A percentile compares a stretch with the other conserved stretches of the same genome.
Conservation (phyloP, 176 grass and related monocot species). For the Oryza punctata region DNA sequence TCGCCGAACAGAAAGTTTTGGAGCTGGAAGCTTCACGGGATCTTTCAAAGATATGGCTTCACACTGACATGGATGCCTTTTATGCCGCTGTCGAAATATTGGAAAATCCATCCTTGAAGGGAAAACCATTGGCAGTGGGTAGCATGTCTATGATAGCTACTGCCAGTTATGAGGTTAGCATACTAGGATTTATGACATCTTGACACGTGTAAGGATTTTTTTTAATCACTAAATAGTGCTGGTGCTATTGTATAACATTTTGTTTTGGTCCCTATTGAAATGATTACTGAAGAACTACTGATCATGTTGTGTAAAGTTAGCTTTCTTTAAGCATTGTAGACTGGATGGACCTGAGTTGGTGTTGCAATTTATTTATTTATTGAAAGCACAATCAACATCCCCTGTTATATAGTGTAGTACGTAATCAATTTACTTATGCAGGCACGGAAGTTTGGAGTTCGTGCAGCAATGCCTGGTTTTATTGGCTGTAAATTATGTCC, state of each 20-base stretch:
- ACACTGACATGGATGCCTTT: slow-evolving; percentile 96
- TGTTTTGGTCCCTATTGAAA: neutral
- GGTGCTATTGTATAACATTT: neutral
- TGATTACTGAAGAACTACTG: neutral
- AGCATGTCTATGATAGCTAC: slow-evolving; percentile 98
- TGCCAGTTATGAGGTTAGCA: slow-evolving; percentile 88
- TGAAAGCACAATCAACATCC: neutral
- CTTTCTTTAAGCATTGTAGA: slow-evolving; percentile 9
- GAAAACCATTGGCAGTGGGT: slow-evolving; percentile 88
- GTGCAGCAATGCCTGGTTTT: slow-evolving; percentile 99
- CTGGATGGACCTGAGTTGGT: neutral
- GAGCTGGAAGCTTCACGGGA: slow-evolving; percentile 87
- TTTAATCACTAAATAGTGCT: neutral
- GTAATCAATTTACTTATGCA: slow-evolving; percentile 48
- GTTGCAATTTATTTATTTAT: slow-evolving; percentile 6
- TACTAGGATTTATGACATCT: neutral
- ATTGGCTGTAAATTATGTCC: slow-evolving; percentile 92
- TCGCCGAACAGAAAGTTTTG: slow-evolving; percentile 74
- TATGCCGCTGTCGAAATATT: slow-evolving; percentile 91
- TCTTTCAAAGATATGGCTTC: slow-evolving; percentile 95
- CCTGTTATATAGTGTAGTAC: slow-evolving; percentile 2
- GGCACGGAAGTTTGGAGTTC: slow-evolving; percentile 87
- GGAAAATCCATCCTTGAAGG: slow-evolving; percentile 85
- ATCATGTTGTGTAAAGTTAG: neutral
- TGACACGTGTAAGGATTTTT: neutral